These are phyloP conservation scores for Pleurotus tuoliensis DNA, from an alignment of 768 basidiomycete genomes.

Conservation along the genomic window DNA sequence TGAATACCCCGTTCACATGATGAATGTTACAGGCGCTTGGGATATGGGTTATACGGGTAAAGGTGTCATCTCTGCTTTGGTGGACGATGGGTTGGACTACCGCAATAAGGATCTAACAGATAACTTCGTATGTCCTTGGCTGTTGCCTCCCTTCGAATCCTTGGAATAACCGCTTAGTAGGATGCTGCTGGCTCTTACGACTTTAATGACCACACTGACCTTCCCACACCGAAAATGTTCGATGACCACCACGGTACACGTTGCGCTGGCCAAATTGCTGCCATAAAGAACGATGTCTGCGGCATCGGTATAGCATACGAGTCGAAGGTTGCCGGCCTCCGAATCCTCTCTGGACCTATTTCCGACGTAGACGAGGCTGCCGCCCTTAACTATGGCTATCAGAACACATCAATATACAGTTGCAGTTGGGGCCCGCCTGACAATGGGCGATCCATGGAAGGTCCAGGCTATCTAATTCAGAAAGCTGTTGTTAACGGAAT, in stretches of 20 bases:
- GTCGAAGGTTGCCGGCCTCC: constrained; percentile 88
- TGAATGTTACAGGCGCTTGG: constrained; percentile 96
- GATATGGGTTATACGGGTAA: constrained; percentile 84
- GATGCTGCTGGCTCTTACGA: constrained; percentile 88
- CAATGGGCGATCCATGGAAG: constrained; percentile 93
- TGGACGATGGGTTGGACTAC: constrained; percentile 96
- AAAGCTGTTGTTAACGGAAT: constrained; percentile 95
- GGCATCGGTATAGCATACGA: constrained; percentile 93
- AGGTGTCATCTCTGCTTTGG: constrained; percentile 81
- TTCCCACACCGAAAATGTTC: constrained; percentile 82
- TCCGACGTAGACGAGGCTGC: constrained; percentile 95
- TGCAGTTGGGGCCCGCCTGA: constrained; percentile 99
- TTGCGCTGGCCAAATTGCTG: constrained; percentile 95
- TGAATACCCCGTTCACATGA: constrained; percentile 71
- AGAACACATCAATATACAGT: constrained; percentile 89
- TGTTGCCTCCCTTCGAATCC: background rate
- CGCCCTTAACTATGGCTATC: constrained; percentile 90
- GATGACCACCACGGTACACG: constrained; percentile 98
- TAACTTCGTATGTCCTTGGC: constrained; percentile 76
- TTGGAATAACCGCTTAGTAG: constrained; percentile 31
- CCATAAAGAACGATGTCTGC: constrained; percentile 88
- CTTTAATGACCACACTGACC: constrained; percentile 87
- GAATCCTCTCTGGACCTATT: constrained; percentile 93
- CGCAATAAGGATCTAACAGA: constrained; percentile 78
- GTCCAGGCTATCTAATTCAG: constrained; percentile 83